phyloP scores from a whole-genome alignment of 352 stramenopile species.

The Globisporangium spinosum region DNA sequence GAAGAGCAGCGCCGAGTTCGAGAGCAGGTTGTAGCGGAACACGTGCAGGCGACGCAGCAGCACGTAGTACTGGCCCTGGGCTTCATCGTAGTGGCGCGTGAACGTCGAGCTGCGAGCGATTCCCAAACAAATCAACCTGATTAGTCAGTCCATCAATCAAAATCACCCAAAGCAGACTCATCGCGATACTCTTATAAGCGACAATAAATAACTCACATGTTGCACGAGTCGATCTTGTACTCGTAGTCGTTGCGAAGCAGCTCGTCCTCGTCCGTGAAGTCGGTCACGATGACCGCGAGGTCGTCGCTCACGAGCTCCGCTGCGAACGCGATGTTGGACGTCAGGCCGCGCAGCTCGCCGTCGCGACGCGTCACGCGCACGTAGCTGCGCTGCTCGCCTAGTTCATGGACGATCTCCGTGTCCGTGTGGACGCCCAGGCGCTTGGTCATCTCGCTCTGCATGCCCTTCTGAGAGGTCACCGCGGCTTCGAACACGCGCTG shows the following conservation, averaged over 20 bases:
- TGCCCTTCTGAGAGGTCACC: not conserved
- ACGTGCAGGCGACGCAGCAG: constrained; percentile 24
- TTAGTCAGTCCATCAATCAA: not conserved
- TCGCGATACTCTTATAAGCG: not conserved
- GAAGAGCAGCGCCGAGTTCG: constrained; percentile 35
- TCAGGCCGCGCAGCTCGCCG: not conserved
- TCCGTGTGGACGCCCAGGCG: not conserved
- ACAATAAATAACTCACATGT: not conserved
- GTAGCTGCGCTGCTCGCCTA: not conserved
- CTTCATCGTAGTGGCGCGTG: not conserved
- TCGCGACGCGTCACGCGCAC: not conserved
- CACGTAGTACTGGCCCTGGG: not conserved
- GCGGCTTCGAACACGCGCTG: not conserved
- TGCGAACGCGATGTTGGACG: not conserved
- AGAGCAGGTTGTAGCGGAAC: constrained; percentile 45
- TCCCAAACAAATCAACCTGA: not conserved
- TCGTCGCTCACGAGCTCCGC: not conserved
- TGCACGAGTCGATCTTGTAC: not conserved
- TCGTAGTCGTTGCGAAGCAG: not conserved
- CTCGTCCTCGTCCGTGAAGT: not conserved
- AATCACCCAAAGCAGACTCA: not conserved
- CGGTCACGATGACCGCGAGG: not conserved
- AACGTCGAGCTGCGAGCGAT: not conserved
- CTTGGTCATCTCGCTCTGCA: not conserved
- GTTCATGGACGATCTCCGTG: not conserved